Percentiles rank a stretch among this genome's conserved stretches.
These are phyloP conservation scores for Calycina herbarum DNA, from an alignment of 2,329 filamentous ascomycete species.

Conservation along the genomic window DNA sequence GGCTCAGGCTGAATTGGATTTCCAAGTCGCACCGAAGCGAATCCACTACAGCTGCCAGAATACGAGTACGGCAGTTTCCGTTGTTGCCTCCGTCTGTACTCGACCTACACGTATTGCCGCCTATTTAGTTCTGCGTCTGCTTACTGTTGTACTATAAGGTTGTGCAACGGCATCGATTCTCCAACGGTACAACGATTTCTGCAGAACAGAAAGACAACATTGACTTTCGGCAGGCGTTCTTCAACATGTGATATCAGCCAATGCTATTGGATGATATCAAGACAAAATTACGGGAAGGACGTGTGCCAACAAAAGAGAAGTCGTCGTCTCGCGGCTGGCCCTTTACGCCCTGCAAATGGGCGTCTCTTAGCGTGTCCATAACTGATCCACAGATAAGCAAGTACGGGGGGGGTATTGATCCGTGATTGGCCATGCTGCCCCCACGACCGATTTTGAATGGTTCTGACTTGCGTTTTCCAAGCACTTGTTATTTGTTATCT, in stretches of 20 bases:
- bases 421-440: background rate
- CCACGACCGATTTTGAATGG: background rate
- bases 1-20: background rate
- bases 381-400: constrained; percentile 1
- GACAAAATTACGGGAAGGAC: background rate
- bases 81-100: background rate
- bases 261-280: background rate
- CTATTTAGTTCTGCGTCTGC: background rate
- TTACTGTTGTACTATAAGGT: background rate
- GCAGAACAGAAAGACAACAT: background rate
- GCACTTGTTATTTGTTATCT: constrained; percentile 1
- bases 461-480: background rate
- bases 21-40: background rate
- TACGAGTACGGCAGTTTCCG: background rate
- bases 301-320: background rate
- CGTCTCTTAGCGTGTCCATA: background rate
- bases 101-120: too few species aligned
- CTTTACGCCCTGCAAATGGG: background rate
- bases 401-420: background rate
- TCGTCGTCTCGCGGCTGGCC: background rate
- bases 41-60: background rate
- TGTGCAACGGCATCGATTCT: background rate
- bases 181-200: too few species aligned
- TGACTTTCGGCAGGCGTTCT: background rate
- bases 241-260: background rate